These are phyloP conservation scores for Fagopyrum homotropicum DNA, from an alignment of 148 eudicot species.

Conservation along the genomic window DNA sequence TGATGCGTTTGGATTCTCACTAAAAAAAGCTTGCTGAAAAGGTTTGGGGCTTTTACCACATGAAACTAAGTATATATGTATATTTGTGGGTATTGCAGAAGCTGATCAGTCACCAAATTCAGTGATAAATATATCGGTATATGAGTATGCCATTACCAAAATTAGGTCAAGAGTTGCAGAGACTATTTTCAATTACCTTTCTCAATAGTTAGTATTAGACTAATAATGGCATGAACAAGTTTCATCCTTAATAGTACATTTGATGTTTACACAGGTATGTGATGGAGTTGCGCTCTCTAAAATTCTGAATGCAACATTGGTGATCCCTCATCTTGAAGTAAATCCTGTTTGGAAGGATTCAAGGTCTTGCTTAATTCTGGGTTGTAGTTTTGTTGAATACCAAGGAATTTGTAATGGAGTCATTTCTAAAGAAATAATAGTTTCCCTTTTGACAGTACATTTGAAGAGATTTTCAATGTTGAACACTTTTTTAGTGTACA, in stretches of 20 bases:
- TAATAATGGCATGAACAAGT: too few relatives aligned
- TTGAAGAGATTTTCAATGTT: constrained; percentile 86
- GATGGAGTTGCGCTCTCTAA: constrained; percentile 98
- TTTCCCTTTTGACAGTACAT: constrained; percentile 47
- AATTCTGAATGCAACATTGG: constrained; percentile 89
- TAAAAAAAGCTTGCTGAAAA: too few relatives aligned
- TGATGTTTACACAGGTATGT: constrained; percentile 50
- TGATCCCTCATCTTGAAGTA: constrained; percentile 89
- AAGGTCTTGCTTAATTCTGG: constrained; percentile 40
- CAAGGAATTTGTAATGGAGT: constrained; percentile 9
- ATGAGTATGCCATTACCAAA: too few relatives aligned
- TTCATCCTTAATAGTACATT: neutral
- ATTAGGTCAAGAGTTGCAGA: too few relatives aligned
- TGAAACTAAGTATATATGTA: too few relatives aligned
- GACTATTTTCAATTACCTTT: neutral
- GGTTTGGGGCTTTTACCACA: too few relatives aligned
- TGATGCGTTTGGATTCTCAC: too few relatives aligned
- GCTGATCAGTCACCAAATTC: too few relatives aligned
- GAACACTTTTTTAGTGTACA: constrained; percentile 79
- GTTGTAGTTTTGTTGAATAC: neutral
- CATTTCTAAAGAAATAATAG: constrained; percentile 2
- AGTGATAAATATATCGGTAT: too few relatives aligned
- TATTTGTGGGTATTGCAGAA: too few relatives aligned
- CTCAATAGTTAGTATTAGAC: neutral
- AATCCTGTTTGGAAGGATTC: constrained; percentile 99